Base-by-base conservation (phyloP, 1,139 yeast genomes). In the Zygosaccharomyces sapae region DNA sequence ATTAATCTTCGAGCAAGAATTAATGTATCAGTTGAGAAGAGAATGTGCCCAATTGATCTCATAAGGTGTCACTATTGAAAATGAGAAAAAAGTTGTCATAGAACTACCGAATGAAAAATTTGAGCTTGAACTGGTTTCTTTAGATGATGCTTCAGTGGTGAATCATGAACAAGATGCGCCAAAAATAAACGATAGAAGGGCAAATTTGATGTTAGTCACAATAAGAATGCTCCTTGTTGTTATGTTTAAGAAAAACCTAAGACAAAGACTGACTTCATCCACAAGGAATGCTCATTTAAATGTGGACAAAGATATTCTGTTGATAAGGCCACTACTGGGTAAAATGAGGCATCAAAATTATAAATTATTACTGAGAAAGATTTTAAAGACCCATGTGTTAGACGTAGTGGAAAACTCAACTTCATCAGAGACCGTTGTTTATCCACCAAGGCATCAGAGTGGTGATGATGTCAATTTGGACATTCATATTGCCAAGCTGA, bases 1-100 rank as follows among this genome's bases (percentile, higher is more conserved):
- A 55, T 79, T 81, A 52, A 71, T 90, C 6, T 90, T 90, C 69
- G 97, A 90, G 61, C 94, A 87, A 58, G 97, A 90, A 64, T 47
- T 69, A 37, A 66, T 69, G 62, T 77, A 79, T 62, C 88, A 83
- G 56, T 68, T 90, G 51, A 75, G 83, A 29, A 77, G 83, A 52
- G 97, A 90, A 65, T 89, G 96, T 0, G 76, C 83, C 41, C 65
- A 75, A 6, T 70, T 90, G 51, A 74, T 85, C n/a, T 79, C 89
- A 33, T 81, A 83, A 57, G 83, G 85, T 49, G 94, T 87, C 2
- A 74, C 76, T 20, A 77, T 87, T 6, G 80, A 79, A 35, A 79
- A 81, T 46, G 83, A 80, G 56, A 77, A 83, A 47, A 82, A 81
- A 54, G 74, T 86, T 9, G 68, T 73, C 0, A 73, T 87, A 36